phyloP scores from a whole-genome alignment of 1,139 yeast genomes.

The Entelexis paramagnoliae region DNA sequence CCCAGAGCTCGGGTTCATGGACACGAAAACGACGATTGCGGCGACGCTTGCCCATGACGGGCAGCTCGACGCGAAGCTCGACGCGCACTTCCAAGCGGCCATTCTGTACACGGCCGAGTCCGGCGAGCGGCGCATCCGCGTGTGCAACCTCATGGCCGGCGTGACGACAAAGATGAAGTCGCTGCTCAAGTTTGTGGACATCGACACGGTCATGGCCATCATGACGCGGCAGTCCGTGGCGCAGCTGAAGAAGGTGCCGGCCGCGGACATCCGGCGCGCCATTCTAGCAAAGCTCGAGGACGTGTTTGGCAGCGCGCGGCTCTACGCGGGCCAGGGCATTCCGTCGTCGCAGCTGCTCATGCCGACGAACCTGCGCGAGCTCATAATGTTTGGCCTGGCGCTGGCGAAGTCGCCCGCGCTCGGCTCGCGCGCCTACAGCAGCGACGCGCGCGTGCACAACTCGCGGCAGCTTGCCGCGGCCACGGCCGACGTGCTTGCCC shows the following conservation, averaged over 20 bases:
- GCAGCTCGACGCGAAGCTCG: slow-evolving; percentile 56
- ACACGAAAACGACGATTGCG: slow-evolving; percentile 57
- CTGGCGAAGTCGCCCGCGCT: slow-evolving; percentile 61
- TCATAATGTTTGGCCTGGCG: slow-evolving; percentile 59
- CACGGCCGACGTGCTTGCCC: slow-evolving; percentile 51
- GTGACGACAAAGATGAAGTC: slow-evolving; percentile 66
- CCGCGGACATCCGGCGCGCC: slow-evolving; percentile 52
- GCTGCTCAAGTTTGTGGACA: slow-evolving; percentile 73
- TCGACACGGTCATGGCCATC: slow-evolving; percentile 66
- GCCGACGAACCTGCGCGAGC: slow-evolving; percentile 69
- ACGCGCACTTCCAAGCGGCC: slow-evolving; percentile 89
- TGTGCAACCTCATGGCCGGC: slow-evolving; percentile 70
- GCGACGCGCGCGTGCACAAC: slow-evolving; percentile 49
- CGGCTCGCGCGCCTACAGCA: slow-evolving; percentile 35
- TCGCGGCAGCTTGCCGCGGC: slow-evolving; percentile 45
- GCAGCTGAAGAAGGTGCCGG: slow-evolving; percentile 43
- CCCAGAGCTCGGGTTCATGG: slow-evolving; percentile 39
- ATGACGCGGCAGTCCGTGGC: slow-evolving; percentile 60
- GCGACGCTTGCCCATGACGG: slow-evolving; percentile 72
- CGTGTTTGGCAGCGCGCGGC: slow-evolving; percentile 66
- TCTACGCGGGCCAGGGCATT: slow-evolving; percentile 37
- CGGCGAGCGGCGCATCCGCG: slow-evolving; percentile 77
- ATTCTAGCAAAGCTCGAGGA: slow-evolving; percentile 58
- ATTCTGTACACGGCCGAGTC: slow-evolving; percentile 64
- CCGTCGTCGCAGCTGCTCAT: slow-evolving; percentile 59